Base-by-base conservation (phyloP, 768 basidiomycete species). In the Lentinula raphanica region DNA sequence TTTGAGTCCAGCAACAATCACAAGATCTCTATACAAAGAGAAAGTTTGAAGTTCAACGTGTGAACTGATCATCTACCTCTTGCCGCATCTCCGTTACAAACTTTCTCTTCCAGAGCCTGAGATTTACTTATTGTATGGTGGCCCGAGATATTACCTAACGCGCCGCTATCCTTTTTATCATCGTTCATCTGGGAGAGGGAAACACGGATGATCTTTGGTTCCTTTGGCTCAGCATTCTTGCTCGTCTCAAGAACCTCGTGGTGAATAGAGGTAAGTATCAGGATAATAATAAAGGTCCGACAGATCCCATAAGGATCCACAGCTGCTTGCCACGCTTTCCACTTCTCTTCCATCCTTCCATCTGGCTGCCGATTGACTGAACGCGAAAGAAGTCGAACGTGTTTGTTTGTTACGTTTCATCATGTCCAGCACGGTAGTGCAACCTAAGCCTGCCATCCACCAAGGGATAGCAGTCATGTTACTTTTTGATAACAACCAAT, bases 231-330 rank as follows among this genome's bases (percentile, higher is more conserved):
- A 5, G 28, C 5, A 23, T 9, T 56, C 21, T 44, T 28, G 29
- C 28, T 28, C 28, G 23, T 32, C n/a, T n/a, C 15, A 29, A 46
- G 38, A 42, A 11, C 35, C 23, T 32, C 51, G 51, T 39, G 51
- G 51, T 53, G 38, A 27, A 53, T 36, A 11, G 23, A 35, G n/a
- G 49, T 29, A 48, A 32, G 9, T 36, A 29, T 23, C 28, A 32
- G 15, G 31, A 28, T 17, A 46, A 46, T 17, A 46, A 46, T 21
- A 56, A 45, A 57, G 45, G 54, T 56, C 54, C 32, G 54, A 56
- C 28, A 36, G 54, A 39, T 40, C 28, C 42, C 42, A 56, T 56
- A 56, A 56, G 44, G 54, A 56, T 45, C 29, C 54, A 56, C 54
- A 56, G 32, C 25, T 56, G 23, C 27, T 46, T 32, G 54, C 42